phyloP scores from a whole-genome alignment of 768 basidiomycete genomes.

The Boletellus ananiceps region DNA sequence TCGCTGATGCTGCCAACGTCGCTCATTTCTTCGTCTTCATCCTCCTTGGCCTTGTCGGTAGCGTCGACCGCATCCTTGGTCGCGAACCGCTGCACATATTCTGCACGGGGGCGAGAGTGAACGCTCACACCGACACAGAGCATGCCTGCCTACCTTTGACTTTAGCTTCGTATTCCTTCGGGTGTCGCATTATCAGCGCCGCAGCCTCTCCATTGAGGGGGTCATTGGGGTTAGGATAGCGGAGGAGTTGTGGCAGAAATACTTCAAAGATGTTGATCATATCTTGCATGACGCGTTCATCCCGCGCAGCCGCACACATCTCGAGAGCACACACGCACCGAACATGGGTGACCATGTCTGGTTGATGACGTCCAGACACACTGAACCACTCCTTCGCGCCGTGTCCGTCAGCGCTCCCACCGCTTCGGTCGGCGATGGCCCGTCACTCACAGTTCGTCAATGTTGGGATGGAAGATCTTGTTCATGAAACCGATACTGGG shows the following conservation, averaged over 20 bases:
- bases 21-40: constrained; percentile 85
- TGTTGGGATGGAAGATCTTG: constrained; percentile 99
- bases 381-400: constrained; percentile 79
- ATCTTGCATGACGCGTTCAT: constrained; percentile 45
- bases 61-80: constrained; percentile 87
- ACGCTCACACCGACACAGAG: neutral
- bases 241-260: constrained; percentile 93
- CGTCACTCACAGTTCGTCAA: constrained; percentile 85
- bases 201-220: constrained; percentile 98
- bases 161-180: constrained; percentile 90
- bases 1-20: constrained; percentile 82
- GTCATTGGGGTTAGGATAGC: constrained; percentile 98
- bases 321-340: constrained; percentile 49
- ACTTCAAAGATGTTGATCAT: constrained; percentile 99
- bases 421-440: neutral
- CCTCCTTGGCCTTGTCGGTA: constrained; percentile 53
- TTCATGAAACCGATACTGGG: constrained; percentile 99
- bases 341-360: constrained; percentile 99
- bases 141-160: constrained; percentile 66
- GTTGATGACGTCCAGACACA: constrained; percentile 97
- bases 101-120: constrained; percentile 36
- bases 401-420: constrained; percentile 6
- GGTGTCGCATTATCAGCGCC: constrained; percentile 94
- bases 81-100: constrained; percentile 94
- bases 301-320: neutral